A percentile compares a stretch with the other conserved stretches of the same genome.
Evolutionary conservation across 2,329 filamentous ascomycete species (phyloP).

Genomic region (Calonectria pseudoreteaudii): DNA sequence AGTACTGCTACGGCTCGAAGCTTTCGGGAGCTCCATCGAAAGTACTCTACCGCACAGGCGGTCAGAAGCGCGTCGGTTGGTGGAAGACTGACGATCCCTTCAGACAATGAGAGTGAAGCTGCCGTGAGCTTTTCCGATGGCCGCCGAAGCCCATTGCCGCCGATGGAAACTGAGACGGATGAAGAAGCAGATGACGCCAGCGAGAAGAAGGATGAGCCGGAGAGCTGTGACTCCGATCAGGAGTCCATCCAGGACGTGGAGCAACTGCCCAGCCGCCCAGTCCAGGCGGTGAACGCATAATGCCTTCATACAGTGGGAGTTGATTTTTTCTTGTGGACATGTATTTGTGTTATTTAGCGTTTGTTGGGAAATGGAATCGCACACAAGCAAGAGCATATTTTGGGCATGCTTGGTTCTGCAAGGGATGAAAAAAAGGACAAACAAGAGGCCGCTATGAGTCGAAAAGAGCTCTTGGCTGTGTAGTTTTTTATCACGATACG

Average conservation of each 20-base stretch:
- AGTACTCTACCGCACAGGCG: conserved; percentile 66
- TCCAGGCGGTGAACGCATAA: conserved; percentile 51
- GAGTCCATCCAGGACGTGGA: conserved; percentile 45
- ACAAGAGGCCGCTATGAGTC: conserved; percentile 13
- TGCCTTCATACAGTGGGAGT: not conserved
- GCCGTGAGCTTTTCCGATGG: conserved; percentile 72
- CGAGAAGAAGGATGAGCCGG: conserved; percentile 43
- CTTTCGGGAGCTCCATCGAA: conserved; percentile 71
- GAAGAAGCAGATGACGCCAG: conserved; percentile 34
- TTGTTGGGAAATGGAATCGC: conserved; percentile 32
- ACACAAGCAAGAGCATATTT: conserved; percentile 22
- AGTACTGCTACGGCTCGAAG: conserved; percentile 76
- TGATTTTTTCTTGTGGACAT: conserved; percentile 26
- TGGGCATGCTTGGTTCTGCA: conserved; percentile 19
- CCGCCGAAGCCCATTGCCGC: conserved; percentile 65
- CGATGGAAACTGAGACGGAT: conserved; percentile 58
- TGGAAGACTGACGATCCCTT: conserved; percentile 59
- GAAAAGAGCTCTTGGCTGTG: conserved; percentile 9
- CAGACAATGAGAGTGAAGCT: conserved; percentile 70
- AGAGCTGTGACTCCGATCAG: conserved; percentile 43
- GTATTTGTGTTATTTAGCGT: conserved; percentile 43
- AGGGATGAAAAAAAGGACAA: conserved; percentile 18
- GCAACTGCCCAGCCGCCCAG: conserved; percentile 43
- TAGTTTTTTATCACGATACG: conserved; percentile 18
- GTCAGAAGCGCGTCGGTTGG: conserved; percentile 55